Conservation (phyloP, 495 filamentous ascomycete species). For the Penicillium paradoxum region DNA sequence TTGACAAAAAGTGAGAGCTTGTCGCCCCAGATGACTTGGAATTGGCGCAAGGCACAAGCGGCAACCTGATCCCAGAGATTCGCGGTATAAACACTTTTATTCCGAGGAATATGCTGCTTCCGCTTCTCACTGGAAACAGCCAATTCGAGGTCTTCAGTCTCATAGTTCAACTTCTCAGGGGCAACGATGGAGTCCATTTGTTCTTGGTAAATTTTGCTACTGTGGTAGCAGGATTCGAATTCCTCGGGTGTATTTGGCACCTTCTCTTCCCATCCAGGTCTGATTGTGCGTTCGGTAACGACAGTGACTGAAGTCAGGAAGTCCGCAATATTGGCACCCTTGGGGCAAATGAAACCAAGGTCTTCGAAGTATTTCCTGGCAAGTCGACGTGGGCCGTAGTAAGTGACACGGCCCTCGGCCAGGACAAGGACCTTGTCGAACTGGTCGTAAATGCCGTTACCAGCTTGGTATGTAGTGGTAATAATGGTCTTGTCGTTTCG, state of each 20-base stretch:
- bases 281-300: constrained; percentile 58
- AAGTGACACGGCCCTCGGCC: constrained; percentile 76
- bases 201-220: constrained; percentile 57
- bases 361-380: constrained; percentile 66
- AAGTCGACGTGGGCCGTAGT: constrained; percentile 57
- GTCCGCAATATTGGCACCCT: constrained; percentile 68
- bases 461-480: constrained; percentile 79
- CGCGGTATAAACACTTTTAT: constrained; percentile 48
- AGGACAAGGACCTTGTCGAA: constrained; percentile 78
- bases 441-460: constrained; percentile 66
- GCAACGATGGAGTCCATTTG: constrained; percentile 61
- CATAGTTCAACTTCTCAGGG: constrained; percentile 38
- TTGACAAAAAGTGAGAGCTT: constrained; percentile 31
- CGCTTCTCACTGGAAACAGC: constrained; percentile 49
- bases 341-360: constrained; percentile 66
- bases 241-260: constrained; percentile 71
- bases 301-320: constrained; percentile 78
- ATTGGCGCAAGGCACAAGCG: constrained; percentile 47
- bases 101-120: constrained; percentile 43
- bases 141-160: constrained; percentile 38
- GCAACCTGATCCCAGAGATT: constrained; percentile 52
- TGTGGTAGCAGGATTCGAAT: constrained; percentile 65
- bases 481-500: constrained; percentile 61
- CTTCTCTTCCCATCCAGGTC: constrained; percentile 58
- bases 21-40: constrained; percentile 38